These are phyloP conservation scores for Hypoxylon sp. DNA, from an alignment of 2,329 filamentous ascomycete species.

Conservation along the genomic window DNA sequence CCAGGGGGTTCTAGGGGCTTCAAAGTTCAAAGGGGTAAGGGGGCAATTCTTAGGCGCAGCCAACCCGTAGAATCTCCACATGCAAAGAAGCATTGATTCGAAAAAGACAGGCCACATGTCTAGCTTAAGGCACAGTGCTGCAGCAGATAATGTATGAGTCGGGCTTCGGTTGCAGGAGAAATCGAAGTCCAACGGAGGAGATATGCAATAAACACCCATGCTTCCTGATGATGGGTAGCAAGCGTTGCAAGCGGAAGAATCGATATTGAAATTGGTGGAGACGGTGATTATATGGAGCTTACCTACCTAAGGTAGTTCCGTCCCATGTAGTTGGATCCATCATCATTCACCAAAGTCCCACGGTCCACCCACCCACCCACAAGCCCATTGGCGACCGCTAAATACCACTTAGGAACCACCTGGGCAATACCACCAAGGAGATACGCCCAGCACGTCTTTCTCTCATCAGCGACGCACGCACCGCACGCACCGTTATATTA, in stretches of 20 bases:
- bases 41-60: no score
- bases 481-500: not conserved
- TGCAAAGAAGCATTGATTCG: constrained; percentile 19
- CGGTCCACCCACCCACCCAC: not conserved
- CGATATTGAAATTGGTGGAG: constrained; percentile 34
- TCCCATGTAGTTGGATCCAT: constrained; percentile 38
- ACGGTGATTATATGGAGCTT: constrained; percentile 17
- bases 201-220: constrained; percentile 2
- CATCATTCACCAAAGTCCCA: constrained; percentile 4
- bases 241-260: constrained; percentile 31
- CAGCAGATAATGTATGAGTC: constrained; percentile 27
- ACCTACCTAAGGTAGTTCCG: no score
- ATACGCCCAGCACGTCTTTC: not conserved
- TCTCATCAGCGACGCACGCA: constrained; percentile 3
- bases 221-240: not conserved
- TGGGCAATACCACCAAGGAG: not conserved
- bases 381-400: not conserved
- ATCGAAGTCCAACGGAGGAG: constrained; percentile 6
- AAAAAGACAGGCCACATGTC: constrained; percentile 33
- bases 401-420: not conserved
- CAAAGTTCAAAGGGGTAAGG: constrained; percentile 11
- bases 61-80: constrained; percentile 17
- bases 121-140: constrained; percentile 25
- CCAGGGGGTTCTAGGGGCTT: constrained; percentile 7
- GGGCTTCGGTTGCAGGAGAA: constrained; percentile 29